Conservation (phyloP, 129 eudicot genomes). For the Erigeron canadensis region DNA sequence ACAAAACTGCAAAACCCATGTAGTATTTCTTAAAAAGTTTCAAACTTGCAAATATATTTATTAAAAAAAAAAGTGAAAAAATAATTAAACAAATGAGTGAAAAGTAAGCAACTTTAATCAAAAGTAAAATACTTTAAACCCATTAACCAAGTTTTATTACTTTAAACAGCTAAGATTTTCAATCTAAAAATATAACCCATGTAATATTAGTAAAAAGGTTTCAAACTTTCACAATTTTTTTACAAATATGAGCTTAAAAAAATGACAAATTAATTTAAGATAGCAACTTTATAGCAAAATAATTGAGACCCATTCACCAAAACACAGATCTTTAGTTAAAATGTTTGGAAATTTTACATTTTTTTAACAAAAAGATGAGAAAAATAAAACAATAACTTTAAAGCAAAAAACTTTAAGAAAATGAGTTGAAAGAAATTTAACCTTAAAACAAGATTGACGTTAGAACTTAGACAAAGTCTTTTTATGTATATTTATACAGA, state of each 20-base stretch:
- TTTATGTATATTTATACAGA: too few species aligned
- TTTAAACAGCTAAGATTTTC: too few species aligned
- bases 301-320: not conserved
- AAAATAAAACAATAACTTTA: slow-evolving; percentile 48
- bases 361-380: not conserved
- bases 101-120: slow-evolving; percentile 18
- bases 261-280: too few species aligned
- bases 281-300: not conserved
- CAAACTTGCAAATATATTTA: not conserved
- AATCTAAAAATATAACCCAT: too few species aligned
- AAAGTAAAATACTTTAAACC: too few species aligned
- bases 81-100: not conserved
- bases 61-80: not conserved
- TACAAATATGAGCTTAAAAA: too few species aligned
- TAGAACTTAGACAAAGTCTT: slow-evolving; percentile 23
- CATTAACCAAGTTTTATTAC: too few species aligned
- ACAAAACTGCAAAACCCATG: slow-evolving; percentile 16
- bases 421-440: slow-evolving; percentile 18
- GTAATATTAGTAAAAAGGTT: too few species aligned
- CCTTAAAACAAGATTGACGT: slow-evolving; percentile 38
- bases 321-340: not conserved
- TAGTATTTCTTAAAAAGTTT: not conserved
- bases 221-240: too few species aligned
- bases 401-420: slow-evolving; percentile 16
- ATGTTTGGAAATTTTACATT: not conserved